Evolutionary conservation across 495 filamentous ascomycete genomes (phyloP), one percentile per base, ranked within the genome.

Genomic region (Penicillium pancosmium): DNA sequence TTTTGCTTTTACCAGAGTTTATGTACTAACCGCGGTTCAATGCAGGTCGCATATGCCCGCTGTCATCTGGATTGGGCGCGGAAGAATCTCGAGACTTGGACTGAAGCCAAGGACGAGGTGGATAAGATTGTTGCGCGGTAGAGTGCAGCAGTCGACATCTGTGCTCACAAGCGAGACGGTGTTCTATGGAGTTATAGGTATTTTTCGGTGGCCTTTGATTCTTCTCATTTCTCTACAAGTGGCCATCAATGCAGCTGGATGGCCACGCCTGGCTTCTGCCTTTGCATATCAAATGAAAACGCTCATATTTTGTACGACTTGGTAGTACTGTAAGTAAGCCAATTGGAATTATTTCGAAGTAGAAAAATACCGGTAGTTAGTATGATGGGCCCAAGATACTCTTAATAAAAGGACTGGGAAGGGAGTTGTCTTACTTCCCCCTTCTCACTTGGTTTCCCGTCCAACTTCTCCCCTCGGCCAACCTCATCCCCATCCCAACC

Each of bases 41-140:
- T 69, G 54, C 56, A 98, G 93, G 83, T 97, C 62, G 90, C 92
- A 47, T 98, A 96, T 68, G 94, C 94, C 11, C 89, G 86, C 67
- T 93, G 88, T 70, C 94, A 98, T 70, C 88, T 98, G 56, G 92
- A 98, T 71, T 98, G 94, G 94, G 95, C 94, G n/a, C 92, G 88
- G 72, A 94, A 94, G 78, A 97, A 93, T 66, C 86, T 94, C 64
- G 93, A 96, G 67, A 91, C 91, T 3, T 98, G 94, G 94, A 91
- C 92, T 65, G 93, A 98, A 70, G 94, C 94, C 3, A 91, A 85
- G 65, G 88, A 86, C n/a, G 94, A 98, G 68, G 89, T 97, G 51
- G 85, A 88, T 55, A 97, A 96, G 80, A 97, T 97, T 53, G 81
- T 86, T 55, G 78, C 77, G 44, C 77, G 77, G 57, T 87, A 80